Evolutionary conservation across 148 eudicot species (phyloP).

Genomic region (Polygonum aviculare): DNA sequence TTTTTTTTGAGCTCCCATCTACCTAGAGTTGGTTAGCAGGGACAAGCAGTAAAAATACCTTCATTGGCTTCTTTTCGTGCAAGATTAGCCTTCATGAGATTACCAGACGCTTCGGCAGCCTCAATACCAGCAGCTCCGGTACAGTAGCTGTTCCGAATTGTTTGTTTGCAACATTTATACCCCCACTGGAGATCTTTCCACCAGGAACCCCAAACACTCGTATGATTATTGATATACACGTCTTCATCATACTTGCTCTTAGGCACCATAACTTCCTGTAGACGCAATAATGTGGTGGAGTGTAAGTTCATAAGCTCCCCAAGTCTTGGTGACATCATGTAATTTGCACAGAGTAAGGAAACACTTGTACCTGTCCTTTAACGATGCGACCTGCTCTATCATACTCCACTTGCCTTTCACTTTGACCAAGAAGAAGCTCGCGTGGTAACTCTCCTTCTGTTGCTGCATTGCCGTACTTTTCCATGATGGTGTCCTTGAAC

Average conservation of each 20-base stretch:
- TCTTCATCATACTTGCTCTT: constrained; percentile 93
- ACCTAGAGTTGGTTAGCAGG: not conserved
- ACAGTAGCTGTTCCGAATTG: constrained; percentile 72
- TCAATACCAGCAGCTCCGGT: constrained; percentile 94
- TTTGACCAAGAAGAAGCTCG: constrained; percentile 84
- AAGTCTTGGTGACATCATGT: too few species aligned
- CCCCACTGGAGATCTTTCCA: constrained; percentile 96
- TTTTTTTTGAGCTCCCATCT: too few species aligned
- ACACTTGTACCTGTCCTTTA: constrained; percentile 89
- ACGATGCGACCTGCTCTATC: constrained; percentile 84
- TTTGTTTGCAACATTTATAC: constrained; percentile 74
- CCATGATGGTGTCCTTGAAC: constrained; percentile 64
- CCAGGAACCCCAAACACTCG: constrained; percentile 90
- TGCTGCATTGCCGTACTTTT: constrained; percentile 95
- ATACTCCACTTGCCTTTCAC: constrained; percentile 84
- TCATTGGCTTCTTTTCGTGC: constrained; percentile 82
- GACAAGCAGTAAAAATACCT: constrained; percentile 30
- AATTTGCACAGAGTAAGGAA: too few species aligned
- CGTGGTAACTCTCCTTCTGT: constrained; percentile 63
- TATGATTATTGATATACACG: constrained; percentile 63
- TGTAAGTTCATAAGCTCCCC: too few species aligned
- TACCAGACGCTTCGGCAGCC: constrained; percentile 82
- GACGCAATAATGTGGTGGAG: too few species aligned
- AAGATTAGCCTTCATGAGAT: constrained; percentile 84
- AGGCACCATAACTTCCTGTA: constrained; percentile 64